These are phyloP conservation scores for Leccinum aurantiacum DNA, from an alignment of 768 basidiomycete genomes.

Conservation along the genomic window DNA sequence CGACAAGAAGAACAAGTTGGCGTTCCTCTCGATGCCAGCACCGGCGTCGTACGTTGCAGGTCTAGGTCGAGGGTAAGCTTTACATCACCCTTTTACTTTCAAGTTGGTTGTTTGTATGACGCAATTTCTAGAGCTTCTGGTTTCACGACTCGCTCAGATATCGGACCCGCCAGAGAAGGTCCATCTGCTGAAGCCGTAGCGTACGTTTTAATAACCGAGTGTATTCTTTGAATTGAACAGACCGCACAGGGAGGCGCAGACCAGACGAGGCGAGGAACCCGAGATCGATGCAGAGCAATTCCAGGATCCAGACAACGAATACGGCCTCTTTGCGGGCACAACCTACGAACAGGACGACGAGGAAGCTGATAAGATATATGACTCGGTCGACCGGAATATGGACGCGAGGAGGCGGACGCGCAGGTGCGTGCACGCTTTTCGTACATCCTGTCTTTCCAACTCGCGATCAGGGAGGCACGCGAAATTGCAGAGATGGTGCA, in stretches of 20 bases:
- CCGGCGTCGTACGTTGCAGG: conserved; percentile 98
- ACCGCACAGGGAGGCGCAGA: conserved; percentile 75
- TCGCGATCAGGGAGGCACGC: conserved; percentile 58
- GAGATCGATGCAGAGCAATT: conserved; percentile 90
- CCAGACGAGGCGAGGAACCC: conserved; percentile 80
- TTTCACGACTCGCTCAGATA: conserved; percentile 98
- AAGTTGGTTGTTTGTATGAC: conserved; percentile 10
- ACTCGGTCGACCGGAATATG: conserved; percentile 87
- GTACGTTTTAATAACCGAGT: conserved; percentile 46
- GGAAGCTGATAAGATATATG: conserved; percentile 95
- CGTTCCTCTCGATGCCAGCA: conserved; percentile 88
- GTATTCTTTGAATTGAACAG: not conserved
- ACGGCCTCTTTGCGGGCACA: conserved; percentile 91
- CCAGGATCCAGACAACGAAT: conserved; percentile 97
- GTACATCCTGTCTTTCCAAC: conserved; percentile 13
- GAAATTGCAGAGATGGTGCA: conserved; percentile 74
- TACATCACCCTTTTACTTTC: not conserved
- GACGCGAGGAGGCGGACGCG: conserved; percentile 78
- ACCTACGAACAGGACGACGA: conserved; percentile 98
- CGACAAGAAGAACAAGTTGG: conserved; percentile 76
- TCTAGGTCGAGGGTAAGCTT: conserved; percentile 88
- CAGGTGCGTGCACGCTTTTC: conserved; percentile 54
- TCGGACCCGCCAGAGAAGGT: conserved; percentile 95
- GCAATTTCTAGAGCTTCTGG: conserved; percentile 73
- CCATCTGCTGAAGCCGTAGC: conserved; percentile 90